These are phyloP conservation scores for Earliella scabrosa DNA, from an alignment of 1,284 basidiomycete genomes.

Conservation along the genomic window DNA sequence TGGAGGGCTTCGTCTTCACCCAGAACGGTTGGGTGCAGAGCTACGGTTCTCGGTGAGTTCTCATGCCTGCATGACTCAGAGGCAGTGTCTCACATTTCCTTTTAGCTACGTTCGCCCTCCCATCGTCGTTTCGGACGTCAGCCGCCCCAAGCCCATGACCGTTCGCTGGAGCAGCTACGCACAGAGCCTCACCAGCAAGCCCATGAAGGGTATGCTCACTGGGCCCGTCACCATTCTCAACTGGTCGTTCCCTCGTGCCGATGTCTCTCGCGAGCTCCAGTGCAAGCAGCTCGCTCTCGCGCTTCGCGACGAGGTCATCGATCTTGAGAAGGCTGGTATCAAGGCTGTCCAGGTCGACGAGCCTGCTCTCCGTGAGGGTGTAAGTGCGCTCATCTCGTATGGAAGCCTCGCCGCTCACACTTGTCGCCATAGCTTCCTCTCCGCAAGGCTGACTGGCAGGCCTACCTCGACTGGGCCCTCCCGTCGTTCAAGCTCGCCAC, in stretches of 20 bases:
- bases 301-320: conserved; percentile 97
- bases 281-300: conserved; percentile 98
- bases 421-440: conserved; percentile 74
- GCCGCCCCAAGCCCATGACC: conserved; percentile 92
- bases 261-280: conserved; percentile 96
- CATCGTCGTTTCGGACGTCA: conserved; percentile 98
- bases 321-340: conserved; percentile 98
- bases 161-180: conserved; percentile 98
- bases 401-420: conserved; percentile 1
- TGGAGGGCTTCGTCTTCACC: conserved; percentile 96
- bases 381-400: conserved; percentile 40
- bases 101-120: conserved; percentile 97
- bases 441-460: conserved; percentile 92
- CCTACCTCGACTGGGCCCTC: conserved; percentile 95
- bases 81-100: conserved; percentile 28
- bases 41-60: conserved; percentile 83
- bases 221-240: conserved; percentile 98
- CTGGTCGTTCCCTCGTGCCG: conserved; percentile 99
- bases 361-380: conserved; percentile 99
- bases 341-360: conserved; percentile 99
- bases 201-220: conserved; percentile 99
- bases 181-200: conserved; percentile 91
- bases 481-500: conserved; percentile 98
- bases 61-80: conserved; percentile 1
- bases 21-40: conserved; percentile 99